A percentile compares a stretch with the other conserved stretches of the same genome.
phyloP scores from a whole-genome alignment of 2,329 filamentous ascomycete genomes.

The Scolecobasidium constrictum region DNA sequence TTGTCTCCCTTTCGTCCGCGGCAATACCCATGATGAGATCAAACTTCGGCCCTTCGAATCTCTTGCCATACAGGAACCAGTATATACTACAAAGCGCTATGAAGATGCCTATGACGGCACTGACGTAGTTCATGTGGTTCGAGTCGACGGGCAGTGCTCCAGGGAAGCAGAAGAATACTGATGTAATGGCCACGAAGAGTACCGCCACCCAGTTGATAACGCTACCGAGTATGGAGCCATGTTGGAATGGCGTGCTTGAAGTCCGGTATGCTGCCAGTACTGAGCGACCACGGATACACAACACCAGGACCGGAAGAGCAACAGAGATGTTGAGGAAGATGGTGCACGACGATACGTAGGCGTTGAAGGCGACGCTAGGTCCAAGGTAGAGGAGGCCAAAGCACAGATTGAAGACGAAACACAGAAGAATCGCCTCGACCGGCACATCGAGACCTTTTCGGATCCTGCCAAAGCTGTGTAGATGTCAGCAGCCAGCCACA shows the following conservation, averaged over 20 bases:
- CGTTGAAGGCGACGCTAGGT: constrained; percentile 36
- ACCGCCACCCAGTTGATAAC: constrained; percentile 7
- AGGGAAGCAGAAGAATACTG: constrained; percentile 13
- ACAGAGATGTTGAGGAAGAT: constrained; percentile 38
- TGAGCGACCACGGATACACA: constrained; percentile 12
- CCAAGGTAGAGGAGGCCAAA: constrained; percentile 38
- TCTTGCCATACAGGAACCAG: constrained; percentile 9
- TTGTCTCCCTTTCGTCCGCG: constrained; percentile 9
- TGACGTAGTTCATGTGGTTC: constrained; percentile 12
- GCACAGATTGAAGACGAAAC: constrained; percentile 32
- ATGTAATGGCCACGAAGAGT: constrained; percentile 11
- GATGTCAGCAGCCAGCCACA: neutral
- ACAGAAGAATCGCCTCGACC: constrained; percentile 28
- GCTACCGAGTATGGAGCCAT: constrained; percentile 10
- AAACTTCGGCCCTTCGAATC: constrained; percentile 12
- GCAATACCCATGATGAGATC: constrained; percentile 11
- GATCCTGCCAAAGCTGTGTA: constrained; percentile 11
- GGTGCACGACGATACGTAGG: constrained; percentile 35
- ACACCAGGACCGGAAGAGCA: constrained; percentile 26
- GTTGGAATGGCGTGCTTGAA: constrained; percentile 11
- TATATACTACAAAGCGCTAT: constrained; percentile 6
- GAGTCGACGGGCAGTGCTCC: constrained; percentile 7
- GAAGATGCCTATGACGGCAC: constrained; percentile 10
- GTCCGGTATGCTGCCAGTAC: constrained; percentile 10
- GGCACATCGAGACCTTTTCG: constrained; percentile 28